Base-by-base conservation (phyloP, 192 early-diverging fungal genomes). In the Coemansia sp. region DNA sequence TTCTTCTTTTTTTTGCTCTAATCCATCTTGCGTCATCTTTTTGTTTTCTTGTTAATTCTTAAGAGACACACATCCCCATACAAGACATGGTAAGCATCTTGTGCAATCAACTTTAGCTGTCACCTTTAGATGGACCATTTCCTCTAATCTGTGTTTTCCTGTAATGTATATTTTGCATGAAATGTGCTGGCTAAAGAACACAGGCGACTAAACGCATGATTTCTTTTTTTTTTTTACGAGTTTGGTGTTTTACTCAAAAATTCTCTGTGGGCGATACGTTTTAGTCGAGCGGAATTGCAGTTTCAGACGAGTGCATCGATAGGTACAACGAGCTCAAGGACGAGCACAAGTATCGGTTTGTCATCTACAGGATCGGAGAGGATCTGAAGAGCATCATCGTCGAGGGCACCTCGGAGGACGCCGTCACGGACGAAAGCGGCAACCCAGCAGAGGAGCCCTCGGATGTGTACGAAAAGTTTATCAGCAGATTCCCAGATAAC, bases 311-410 rank as follows among this genome's bases (percentile, higher is more conserved):
- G 20, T 93, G 92, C 73, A 42, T 92, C 41, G 73, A 83, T 5
- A 67, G 66, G 22, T 97, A 84, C 84, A 77, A 85, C 70, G 84
- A 87, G 9, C 77, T 97, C 45, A 95, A 93, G 86, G 59, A 89
- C 14, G 36, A 5, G 5, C 67, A 59, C 61, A 65, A 73, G 67
- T 62, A 50, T 64, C 70, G 87, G 70, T 96, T 85, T 71, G 85
- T 96, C 56, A 83, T 96, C 70, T 96, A 84, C 86, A 93, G 91
- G 84, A 73, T 97, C 61, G 84, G 79, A 66, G 89, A 87, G 46
- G 79, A 90, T 67, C 45, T 70, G 22, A 89, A 76, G 65, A 73
- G 84, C 55, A 90, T 97, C 64, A 75, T 88, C 23, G 87, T 94
- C 19, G 73, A 73, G 34, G 70, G 42, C 61, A 64, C 63, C 53